Base-by-base conservation (phyloP, 495 filamentous ascomycete species). In the Lasiosphaeriaceae sp. region DNA sequence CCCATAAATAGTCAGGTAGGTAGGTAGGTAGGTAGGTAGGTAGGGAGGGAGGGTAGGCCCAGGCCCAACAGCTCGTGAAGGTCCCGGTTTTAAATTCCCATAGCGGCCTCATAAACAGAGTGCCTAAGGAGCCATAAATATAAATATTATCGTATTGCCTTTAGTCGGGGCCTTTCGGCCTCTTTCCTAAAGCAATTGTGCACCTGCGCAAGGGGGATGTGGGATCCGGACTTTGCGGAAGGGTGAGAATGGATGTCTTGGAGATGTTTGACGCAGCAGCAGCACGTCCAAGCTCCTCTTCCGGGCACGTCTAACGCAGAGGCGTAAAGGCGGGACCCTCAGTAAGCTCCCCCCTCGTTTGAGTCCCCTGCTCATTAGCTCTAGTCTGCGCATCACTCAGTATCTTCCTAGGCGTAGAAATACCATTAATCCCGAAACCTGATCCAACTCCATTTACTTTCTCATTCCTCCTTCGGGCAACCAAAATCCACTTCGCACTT, bases 321-420 rank as follows among this genome's bases (percentile, higher is more conserved):
- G 8, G 23, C 14, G 45, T 7, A 26, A 47, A 54, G 47, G 56
- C 50, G 56, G 56, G 64, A 59, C 66, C 61, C 58, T 72, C 66
- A 71, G 70, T 71, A 72, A 72, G 68, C 70, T 72, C 61, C 68
- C 66, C n/a, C 65, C 61, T 62, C 62, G 56, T 63, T 43, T 51
- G 22, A 52, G 49, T 35, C 61, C 57, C 61, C 54, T 66, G 58
- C 57, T 45, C 61, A 54, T 50, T 52, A 64, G 60, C 64, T 63
- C 66, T 56, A 60, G 53, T 65, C 54, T 65, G 58, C 61, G 58
- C 65, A 68, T 68, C 65, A 61, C 57, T 57, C 56, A 52, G 54
- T 50, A 39, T 45, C 60, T 47, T 35, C 53, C 46, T 37, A 55
- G 46, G 39, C 47, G 58, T 68, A 61, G 68, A 70, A 70, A 70